These are phyloP conservation scores for Boletellus sp. DNA, from an alignment of 768 basidiomycete genomes.

Conservation along the genomic window DNA sequence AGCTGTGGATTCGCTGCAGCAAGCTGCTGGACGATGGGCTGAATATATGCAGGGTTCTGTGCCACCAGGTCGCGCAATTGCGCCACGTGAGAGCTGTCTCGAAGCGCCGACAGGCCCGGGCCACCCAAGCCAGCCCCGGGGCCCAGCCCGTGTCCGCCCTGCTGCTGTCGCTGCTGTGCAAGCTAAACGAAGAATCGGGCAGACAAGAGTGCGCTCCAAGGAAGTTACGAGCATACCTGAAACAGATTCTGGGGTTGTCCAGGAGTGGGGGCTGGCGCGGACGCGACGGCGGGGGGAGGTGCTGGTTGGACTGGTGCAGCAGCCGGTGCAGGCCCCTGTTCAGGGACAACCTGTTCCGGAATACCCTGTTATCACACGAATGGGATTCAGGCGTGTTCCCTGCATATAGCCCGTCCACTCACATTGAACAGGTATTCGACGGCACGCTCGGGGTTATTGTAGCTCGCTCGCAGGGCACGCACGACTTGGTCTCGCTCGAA, in stretches of 20 bases:
- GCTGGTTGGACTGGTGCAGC: conserved; percentile 42
- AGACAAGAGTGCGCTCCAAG: not conserved
- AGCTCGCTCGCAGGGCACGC: conserved; percentile 86
- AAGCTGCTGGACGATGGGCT: conserved; percentile 82
- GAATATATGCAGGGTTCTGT: conserved; percentile 75
- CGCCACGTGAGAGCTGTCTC: conserved; percentile 60
- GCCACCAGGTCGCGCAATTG: conserved; percentile 69
- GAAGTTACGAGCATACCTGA: conserved; percentile 48
- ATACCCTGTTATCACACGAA: conserved; percentile 57
- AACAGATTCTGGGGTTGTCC: conserved; percentile 80
- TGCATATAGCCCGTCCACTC: conserved; percentile 27
- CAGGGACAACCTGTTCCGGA: conserved; percentile 50
- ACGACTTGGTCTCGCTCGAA: conserved; percentile 82
- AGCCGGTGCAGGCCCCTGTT: conserved; percentile 24
- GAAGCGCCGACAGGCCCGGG: conserved; percentile 51
- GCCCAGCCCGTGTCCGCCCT: conserved; percentile 30
- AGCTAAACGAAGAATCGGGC: conserved; percentile 41
- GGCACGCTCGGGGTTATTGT: conserved; percentile 95
- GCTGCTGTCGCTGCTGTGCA: conserved; percentile 58
- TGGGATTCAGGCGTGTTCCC: conserved; percentile 5
- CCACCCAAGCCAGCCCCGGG: conserved; percentile 22
- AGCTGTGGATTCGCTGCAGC: conserved; percentile 70
- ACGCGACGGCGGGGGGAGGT: conserved; percentile 35
- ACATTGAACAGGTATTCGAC: conserved; percentile 98
- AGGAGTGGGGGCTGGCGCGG: conserved; percentile 36